phyloP scores from a whole-genome alignment of 2,329 filamentous ascomycete species.

The Keithomyces neogunnii region DNA sequence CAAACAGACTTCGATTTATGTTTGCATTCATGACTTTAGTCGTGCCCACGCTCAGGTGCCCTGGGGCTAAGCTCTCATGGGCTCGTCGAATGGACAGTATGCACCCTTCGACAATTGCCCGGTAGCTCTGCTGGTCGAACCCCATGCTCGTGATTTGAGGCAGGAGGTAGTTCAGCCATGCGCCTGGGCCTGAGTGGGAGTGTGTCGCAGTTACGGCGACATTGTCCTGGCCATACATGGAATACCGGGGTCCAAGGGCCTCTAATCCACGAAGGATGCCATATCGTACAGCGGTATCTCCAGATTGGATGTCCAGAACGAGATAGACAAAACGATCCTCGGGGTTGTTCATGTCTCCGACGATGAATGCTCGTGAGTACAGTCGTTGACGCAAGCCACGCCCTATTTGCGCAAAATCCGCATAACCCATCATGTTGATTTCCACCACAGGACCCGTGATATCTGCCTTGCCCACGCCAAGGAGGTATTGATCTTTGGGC shows the following conservation, averaged over 20 bases:
- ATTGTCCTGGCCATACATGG: constrained; percentile 64
- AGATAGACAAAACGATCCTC: constrained; percentile 74
- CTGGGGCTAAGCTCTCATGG: constrained; percentile 49
- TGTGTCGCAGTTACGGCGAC: constrained; percentile 88
- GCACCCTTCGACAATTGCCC: constrained; percentile 78
- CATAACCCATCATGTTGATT: constrained; percentile 86
- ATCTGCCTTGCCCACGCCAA: constrained; percentile 46
- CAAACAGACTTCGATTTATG: constrained; percentile 75
- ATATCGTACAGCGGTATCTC: constrained; percentile 78
- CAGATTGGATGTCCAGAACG: constrained; percentile 76
- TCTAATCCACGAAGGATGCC: constrained; percentile 69
- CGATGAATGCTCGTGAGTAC: constrained; percentile 79
- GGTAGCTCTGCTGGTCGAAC: constrained; percentile 77
- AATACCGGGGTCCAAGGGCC: constrained; percentile 60
- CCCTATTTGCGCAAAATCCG: constrained; percentile 69
- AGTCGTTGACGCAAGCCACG: constrained; percentile 76
- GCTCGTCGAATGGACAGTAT: constrained; percentile 71
- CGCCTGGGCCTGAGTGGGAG: constrained; percentile 81
- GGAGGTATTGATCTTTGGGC: constrained; percentile 28
- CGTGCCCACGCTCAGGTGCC: constrained; percentile 57
- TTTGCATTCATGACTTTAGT: constrained; percentile 60
- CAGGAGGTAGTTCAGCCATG: constrained; percentile 86
- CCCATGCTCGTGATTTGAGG: constrained; percentile 83
- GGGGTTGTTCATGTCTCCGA: constrained; percentile 58
- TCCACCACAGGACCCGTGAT: constrained; percentile 71